Evolutionary conservation across 495 filamentous ascomycete genomes (phyloP).

Genomic region (Aspergillus sparsus): DNA sequence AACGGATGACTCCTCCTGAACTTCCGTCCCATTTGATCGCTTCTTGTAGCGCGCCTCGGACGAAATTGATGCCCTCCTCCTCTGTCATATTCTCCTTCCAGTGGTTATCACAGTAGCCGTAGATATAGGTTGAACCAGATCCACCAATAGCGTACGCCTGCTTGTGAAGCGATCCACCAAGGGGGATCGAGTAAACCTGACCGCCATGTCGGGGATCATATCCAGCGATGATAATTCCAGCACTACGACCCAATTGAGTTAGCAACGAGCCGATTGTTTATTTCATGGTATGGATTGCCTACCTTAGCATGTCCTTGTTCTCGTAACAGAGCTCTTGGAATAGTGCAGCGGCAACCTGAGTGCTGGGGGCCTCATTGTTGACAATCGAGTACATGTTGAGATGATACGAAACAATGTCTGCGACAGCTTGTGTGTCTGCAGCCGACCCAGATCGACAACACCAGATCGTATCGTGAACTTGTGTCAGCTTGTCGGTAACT

Average conservation of each 20-base stretch:
- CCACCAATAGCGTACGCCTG: constrained; percentile 95
- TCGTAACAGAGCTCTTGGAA: constrained; percentile 98
- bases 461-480: constrained; percentile 98
- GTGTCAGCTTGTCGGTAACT: constrained; percentile 98
- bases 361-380: constrained; percentile 86
- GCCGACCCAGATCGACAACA: constrained; percentile 97
- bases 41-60: constrained; percentile 84
- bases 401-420: constrained; percentile 96
- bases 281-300: constrained; percentile 14
- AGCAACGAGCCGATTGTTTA: background rate
- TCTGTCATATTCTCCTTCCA: constrained; percentile 97
- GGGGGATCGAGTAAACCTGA: constrained; percentile 94
- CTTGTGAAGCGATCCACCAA: constrained; percentile 97
- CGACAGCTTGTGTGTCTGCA: constrained; percentile 95
- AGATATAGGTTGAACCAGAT: constrained; percentile 98
- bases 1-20: constrained; percentile 94
- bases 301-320: constrained; percentile 93
- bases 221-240: constrained; percentile 95
- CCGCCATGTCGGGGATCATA: constrained; percentile 92
- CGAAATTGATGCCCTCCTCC: constrained; percentile 87
- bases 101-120: constrained; percentile 95
- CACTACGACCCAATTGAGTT: constrained; percentile 54
- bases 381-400: constrained; percentile 86
- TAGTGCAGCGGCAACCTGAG: constrained; percentile 87
- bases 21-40: constrained; percentile 99